phyloP scores from a whole-genome alignment of 345 rosid genomes.

The Lepidium africanum region DNA sequence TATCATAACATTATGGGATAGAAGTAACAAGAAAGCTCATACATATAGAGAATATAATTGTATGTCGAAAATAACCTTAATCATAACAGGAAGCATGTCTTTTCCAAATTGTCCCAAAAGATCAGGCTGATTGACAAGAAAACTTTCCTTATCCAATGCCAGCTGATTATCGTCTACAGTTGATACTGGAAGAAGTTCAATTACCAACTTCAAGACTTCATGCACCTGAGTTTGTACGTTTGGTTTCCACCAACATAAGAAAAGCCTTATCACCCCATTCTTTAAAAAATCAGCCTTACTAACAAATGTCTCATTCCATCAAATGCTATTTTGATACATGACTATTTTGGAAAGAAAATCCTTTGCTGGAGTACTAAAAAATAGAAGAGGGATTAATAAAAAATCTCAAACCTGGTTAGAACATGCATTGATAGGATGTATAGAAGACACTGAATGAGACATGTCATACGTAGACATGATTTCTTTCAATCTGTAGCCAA shows the following conservation, averaged over 20 bases:
- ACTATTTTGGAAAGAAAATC: background rate
- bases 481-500: conserved; percentile 68
- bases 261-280: background rate
- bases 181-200: conserved; percentile 69
- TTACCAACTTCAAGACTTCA: conserved; percentile 86
- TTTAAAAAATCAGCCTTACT: background rate
- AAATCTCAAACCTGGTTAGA: conserved; percentile 60
- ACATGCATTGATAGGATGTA: conserved; percentile 49
- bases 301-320: background rate
- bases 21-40: conserved; percentile 3
- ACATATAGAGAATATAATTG: background rate
- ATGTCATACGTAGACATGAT: conserved; percentile 59
- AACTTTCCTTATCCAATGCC: conserved; percentile 51
- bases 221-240: conserved; percentile 46
- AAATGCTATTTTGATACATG: background rate
- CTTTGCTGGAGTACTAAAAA: background rate
- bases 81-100: conserved; percentile 61
- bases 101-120: conserved; percentile 52
- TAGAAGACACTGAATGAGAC: conserved; percentile 63
- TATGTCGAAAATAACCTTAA: conserved; percentile 51
- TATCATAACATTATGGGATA: conserved; percentile 7
- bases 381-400: background rate
- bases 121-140: conserved; percentile 53
- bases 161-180: conserved; percentile 35
- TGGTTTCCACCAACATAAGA: background rate